Percentiles rank a stretch among this genome's conserved stretches.
These are phyloP conservation scores for Colletotrichum spaethianum DNA, from an alignment of 2,329 filamentous ascomycete genomes.

Conservation along the genomic window DNA sequence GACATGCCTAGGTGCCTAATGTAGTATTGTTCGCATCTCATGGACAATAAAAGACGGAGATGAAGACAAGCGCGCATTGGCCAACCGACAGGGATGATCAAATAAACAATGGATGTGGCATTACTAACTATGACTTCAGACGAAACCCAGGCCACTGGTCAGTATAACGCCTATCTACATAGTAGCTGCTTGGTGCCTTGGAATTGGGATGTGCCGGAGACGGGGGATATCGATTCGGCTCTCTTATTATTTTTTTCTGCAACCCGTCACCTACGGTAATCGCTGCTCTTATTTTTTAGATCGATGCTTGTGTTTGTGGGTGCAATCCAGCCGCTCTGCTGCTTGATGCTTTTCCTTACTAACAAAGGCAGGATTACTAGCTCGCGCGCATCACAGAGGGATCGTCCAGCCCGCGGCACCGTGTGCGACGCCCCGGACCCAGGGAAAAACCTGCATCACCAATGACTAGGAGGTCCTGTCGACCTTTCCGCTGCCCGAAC, in stretches of 20 bases:
- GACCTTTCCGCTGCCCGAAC: background rate
- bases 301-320: too few species aligned
- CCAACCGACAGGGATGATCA: conserved; percentile 10
- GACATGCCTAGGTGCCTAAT: too few species aligned
- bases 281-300: too few species aligned
- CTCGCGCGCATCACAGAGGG: conserved; percentile 14
- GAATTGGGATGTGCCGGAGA: too few species aligned
- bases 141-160: conserved; percentile 13
- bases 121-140: conserved; percentile 27
- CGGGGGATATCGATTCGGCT: too few species aligned
- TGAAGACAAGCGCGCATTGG: conserved; percentile 19
- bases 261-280: too few species aligned
- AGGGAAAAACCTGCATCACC: background rate
- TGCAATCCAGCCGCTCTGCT: too few species aligned
- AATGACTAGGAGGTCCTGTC: conserved; percentile 1
- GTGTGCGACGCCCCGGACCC: conserved; percentile 17
- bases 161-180: too few species aligned
- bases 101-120: conserved; percentile 1
- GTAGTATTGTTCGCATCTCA: background rate
- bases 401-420: conserved; percentile 19
- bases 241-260: too few species aligned
- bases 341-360: too few species aligned
- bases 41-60: conserved; percentile 12
- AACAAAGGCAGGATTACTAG: too few species aligned
- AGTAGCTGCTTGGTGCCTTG: too few species aligned